Evolutionary conservation across 2,329 filamentous ascomycete species (phyloP).

Genomic region (Pestalotiopsis sp.): DNA sequence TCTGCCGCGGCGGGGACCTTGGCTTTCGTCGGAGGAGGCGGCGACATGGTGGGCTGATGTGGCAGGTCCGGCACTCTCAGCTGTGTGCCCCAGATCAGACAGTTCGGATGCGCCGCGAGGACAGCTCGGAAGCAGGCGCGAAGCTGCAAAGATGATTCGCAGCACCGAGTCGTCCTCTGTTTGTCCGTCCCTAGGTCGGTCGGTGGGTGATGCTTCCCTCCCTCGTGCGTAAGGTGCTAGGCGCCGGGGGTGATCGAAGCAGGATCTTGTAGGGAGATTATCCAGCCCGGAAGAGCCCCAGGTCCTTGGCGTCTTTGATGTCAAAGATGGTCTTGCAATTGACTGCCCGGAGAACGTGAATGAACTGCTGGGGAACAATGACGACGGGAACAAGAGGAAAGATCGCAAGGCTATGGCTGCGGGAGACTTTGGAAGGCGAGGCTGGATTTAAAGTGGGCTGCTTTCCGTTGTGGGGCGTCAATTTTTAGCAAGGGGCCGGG

Average conservation of each 20-base stretch:
- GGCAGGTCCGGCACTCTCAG: background rate
- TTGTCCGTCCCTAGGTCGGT: too few species aligned
- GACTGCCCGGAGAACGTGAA: background rate
- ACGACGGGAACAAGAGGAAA: background rate
- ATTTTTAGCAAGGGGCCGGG: background rate
- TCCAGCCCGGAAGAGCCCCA: background rate
- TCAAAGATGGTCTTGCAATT: background rate
- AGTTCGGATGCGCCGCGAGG: background rate
- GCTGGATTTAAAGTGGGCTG: background rate
- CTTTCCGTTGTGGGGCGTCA: background rate
- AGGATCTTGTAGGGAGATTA: background rate
- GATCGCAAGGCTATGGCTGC: background rate
- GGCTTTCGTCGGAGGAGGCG: constrained; percentile 56
- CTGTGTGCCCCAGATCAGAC: background rate
- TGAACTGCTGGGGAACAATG: background rate
- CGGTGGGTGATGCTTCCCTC: too few species aligned
- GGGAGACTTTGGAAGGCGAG: background rate
- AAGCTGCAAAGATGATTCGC: too few species aligned
- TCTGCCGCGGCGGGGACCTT: constrained; percentile 63
- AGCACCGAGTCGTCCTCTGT: too few species aligned
- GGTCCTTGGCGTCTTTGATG: background rate
- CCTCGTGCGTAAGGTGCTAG: too few species aligned
- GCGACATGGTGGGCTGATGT: constrained; percentile 39
- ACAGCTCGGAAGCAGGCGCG: background rate
- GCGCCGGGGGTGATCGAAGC: background rate